Evolutionary conservation across 345 rosid species (phyloP).

Genomic region (Eucalyptus fibrosa): DNA sequence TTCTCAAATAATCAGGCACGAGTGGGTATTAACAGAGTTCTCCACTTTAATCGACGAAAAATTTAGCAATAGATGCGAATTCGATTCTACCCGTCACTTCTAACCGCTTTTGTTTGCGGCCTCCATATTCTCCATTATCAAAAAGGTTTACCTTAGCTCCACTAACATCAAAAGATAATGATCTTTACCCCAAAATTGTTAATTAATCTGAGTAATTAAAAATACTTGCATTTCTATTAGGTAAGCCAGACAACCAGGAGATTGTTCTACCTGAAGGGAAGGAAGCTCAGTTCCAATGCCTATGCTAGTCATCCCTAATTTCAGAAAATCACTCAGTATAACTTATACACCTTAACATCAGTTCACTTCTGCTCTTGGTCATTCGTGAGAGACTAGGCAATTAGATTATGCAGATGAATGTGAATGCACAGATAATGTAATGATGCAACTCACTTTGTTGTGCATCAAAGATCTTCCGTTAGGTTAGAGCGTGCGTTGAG

Average conservation of each 20-base stretch:
- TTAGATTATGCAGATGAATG: not conserved
- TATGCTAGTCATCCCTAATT: not conserved
- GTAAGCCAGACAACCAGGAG: not conserved
- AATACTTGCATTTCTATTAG: not conserved
- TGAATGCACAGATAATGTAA: not conserved
- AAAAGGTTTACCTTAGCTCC: not conserved
- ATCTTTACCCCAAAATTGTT: not conserved
- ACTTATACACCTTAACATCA: not conserved
- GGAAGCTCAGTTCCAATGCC: not conserved
- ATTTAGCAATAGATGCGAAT: not conserved
- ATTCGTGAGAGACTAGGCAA: not conserved
- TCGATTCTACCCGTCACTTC: not conserved
- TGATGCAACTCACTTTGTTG: not conserved
- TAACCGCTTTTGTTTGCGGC: not conserved
- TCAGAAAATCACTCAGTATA: not conserved
- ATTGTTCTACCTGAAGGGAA: not conserved
- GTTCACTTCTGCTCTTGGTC: not conserved
- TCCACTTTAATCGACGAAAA: not conserved
- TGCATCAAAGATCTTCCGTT: not conserved
- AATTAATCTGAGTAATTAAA: not conserved
- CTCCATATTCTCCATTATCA: not conserved
- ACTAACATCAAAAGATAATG: not conserved
- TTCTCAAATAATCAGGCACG: not conserved
- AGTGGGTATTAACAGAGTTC: not conserved
- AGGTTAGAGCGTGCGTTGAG: not conserved